Base-by-base conservation (phyloP, 495 filamentous ascomycete genomes). In the Penicillium waksmanii region DNA sequence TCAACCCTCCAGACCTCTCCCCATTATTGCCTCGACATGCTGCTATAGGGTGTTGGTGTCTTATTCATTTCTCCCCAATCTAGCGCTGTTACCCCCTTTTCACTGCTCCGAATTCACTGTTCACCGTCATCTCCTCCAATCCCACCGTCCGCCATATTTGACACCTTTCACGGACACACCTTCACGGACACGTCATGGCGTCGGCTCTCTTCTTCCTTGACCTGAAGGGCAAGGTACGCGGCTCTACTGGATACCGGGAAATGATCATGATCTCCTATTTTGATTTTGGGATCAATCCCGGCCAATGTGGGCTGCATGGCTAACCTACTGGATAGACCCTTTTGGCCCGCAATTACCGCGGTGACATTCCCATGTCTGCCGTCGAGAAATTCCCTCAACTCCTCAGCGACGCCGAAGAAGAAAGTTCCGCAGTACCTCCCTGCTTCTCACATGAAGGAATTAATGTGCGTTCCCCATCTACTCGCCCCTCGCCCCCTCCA, bases 391-490 rank as follows among this genome's bases (percentile, higher is more conserved):
- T 99, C 76, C 96, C 96, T 58, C 84, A 96, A 68, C 91, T 99
- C 60, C 86, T 99, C 58, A 92, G 89, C 74, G 96, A 99, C 80
- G 96, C 96, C 74, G 96, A 99, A 87, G 96, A 99, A 86, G 96
- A 99, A 76, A 95, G 89, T 67, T 97, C 94, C 38, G 93, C 95
- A 47, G 95, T 98, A 25, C 92, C 96, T 36, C 96, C 96, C 66
- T 99, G 96, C 77, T 97, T 99, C 82, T 97, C 94, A 44, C 89
- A 96, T 75, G 95, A 98, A 78, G 96, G 96, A 66, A 96, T 99
- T 75, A 99, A 99, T 70, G 93, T 96, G 78, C 61, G 88, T 74
- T 54, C 33, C 36, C 55, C 31, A 49, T 13, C 17, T n/a, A n/a
- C 23, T n/a, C 34, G 51, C 36, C 50, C n/a, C 53, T 44, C 42